Base-by-base conservation (phyloP, 495 filamentous ascomycete genomes). In the Annulohypoxylon nitens region DNA sequence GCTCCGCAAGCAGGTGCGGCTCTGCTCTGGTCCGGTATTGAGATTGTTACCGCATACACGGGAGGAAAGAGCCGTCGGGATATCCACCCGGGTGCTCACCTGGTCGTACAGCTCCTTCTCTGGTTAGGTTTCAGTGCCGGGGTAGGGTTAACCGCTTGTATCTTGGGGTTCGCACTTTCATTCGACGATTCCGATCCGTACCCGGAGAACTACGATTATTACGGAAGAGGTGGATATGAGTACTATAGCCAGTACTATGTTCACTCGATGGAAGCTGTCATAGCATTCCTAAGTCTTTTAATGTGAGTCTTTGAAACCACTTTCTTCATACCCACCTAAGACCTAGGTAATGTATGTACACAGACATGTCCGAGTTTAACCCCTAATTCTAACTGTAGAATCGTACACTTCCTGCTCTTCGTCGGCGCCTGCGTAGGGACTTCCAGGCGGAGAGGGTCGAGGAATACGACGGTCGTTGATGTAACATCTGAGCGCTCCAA, bases 331-430 rank as follows among this genome's bases (percentile, higher is more conserved):
- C 3, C 30, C 2, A 3, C 30, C 30, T 6, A 6, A 6, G 20
- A 8, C 34, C n/a, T n/a, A 30, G 33, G 16, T n/a, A n/a, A 11
- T 11, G 9, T 54, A 8, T 50, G 8, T 16, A 43, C n/a, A 14
- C 5, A 12, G 25, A 10, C 4, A 20, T 53, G 8, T 43, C 37
- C 12, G n/a, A 12, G 18, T 47, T 20, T 18, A n/a, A 11, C 23
- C 62, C 9, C 54, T 74, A 12, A 66, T 16, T 23, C 11, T 43
- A 25, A 37, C 1, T 3, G 39, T 60, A 71, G 73, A 36, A 18
- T 77, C 23, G 50, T 82, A 47, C 76, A 83, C 48, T 78, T 84
- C 64, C 45, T 76, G 50, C 73, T 85, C n/a, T 83, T 85, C 48
- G 62, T 74, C 5, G 64, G 76, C 6, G 78, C 81, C 1, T 85